These are phyloP conservation scores for Termitomyces sp. DNA, from an alignment of 1,284 basidiomycete species.

Conservation along the genomic window DNA sequence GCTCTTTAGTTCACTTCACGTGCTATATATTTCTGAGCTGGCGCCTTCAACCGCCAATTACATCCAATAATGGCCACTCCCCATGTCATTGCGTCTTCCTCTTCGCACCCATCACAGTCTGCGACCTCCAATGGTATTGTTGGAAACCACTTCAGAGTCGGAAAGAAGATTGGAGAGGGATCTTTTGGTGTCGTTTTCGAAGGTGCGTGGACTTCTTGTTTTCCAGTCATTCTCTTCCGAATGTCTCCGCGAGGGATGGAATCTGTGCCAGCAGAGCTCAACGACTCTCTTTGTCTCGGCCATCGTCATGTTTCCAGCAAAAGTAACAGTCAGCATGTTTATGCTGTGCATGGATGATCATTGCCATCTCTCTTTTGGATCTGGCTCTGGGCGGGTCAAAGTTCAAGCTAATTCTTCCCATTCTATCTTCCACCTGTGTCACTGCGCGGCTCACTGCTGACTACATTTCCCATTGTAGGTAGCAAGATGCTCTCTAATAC, in stretches of 20 bases:
- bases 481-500: constrained; percentile 85
- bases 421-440: neutral
- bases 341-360: neutral
- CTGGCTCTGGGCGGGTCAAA: neutral
- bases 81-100: constrained; percentile 73
- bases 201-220: constrained; percentile 36
- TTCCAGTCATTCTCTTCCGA: neutral
- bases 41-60: constrained; percentile 9
- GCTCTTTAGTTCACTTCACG: constrained; percentile 11
- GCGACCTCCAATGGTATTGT: constrained; percentile 65
- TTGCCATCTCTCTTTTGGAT: neutral
- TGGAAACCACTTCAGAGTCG: constrained; percentile 72
- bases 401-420: neutral
- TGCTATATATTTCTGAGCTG: constrained; percentile 19
- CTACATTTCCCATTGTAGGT: constrained; percentile 41
- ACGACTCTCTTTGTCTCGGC: neutral
- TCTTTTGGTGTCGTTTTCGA: constrained; percentile 83
- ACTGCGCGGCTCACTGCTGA: constrained; percentile 3
- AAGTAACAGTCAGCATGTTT: neutral
- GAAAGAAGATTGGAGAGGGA: constrained; percentile 86
- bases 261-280: constrained; percentile 7
- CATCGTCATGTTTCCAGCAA: neutral
- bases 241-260: neutral
- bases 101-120: constrained; percentile 52
- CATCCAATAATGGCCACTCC: constrained; percentile 56